Base-by-base conservation (phyloP, 2,329 filamentous ascomycete species). In the Dactylellina parvicollis region DNA sequence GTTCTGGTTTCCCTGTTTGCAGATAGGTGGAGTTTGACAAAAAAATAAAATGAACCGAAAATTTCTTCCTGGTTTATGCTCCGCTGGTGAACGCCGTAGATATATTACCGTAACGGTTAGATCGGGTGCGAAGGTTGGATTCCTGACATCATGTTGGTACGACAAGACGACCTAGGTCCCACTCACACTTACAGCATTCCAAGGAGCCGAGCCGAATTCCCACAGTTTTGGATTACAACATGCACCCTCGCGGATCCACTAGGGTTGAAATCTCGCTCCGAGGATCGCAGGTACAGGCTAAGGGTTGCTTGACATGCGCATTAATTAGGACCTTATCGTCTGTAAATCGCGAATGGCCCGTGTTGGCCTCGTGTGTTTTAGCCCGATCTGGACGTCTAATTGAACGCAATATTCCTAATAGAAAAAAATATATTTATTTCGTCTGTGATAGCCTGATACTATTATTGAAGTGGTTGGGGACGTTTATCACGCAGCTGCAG, bases 321-420 rank as follows among this genome's bases (percentile, higher is more conserved):
- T 10, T 22, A 52, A 36, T 10, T 34, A 54, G 20, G 32, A 38
- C 16, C 14, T 2, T n/a, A 52, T 52, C 47, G 8, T 52, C 5
- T 12, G 28, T 16, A 4, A 52, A 52, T 52, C 47, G 30, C 49
- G 3, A 54, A 24, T 2, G 16, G 9, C 7, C 22, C 1, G 16
- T 54, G 49, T 18, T 14, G 9, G 14, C n/a, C 30, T 57, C 61
- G 61, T 55, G 28, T 66, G 50, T 30, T 49, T 24, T 57, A 66
- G 16, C 61, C 28, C 20, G 28, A 65, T 57, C 24, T 8, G 42
- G 50, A 34, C 3, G 16, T n/a, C n/a, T n/a, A n/a, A 12, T 47
- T 4, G 44, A 24, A 22, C 8, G 7, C 12, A 22, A 26, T 16
- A 28, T 8, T 46, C n/a, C 30, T 12, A 5, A 32, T 32, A 32